Percentiles rank a stretch among this genome's conserved stretches.
These are phyloP conservation scores for Trichothecium sympodiale DNA, from an alignment of 2,329 filamentous ascomycete genomes.

Conservation along the genomic window DNA sequence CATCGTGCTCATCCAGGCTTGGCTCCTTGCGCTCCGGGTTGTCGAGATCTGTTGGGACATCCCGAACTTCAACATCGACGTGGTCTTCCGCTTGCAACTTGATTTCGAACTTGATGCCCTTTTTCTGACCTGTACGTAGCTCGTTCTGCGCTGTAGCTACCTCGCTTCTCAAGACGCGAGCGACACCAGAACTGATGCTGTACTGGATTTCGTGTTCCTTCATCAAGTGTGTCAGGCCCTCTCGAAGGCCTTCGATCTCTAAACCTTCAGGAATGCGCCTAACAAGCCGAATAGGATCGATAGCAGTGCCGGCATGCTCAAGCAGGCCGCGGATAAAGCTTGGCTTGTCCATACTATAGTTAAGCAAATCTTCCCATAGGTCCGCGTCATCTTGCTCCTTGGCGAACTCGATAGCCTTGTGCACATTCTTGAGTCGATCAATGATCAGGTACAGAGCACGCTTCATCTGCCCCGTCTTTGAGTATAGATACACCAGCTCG, in stretches of 20 bases:
- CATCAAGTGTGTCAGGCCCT: conserved; percentile 83
- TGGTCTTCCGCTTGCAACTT: conserved; percentile 31
- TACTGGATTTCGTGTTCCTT: conserved; percentile 93
- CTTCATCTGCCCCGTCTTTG: conserved; percentile 90
- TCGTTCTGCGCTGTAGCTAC: conserved; percentile 75
- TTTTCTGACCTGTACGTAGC: conserved; percentile 67
- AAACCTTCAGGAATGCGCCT: conserved; percentile 84
- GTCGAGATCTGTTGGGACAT: conserved; percentile 18
- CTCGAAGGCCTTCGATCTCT: conserved; percentile 80
- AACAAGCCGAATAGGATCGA: conserved; percentile 85
- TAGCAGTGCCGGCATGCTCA: conserved; percentile 86
- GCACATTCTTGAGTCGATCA: conserved; percentile 81
- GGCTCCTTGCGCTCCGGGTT: conserved; percentile 7
- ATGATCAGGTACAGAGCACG: conserved; percentile 87
- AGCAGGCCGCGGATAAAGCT: conserved; percentile 85
- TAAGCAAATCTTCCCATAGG: conserved; percentile 86
- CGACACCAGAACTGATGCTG: conserved; percentile 83
- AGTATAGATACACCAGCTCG: conserved; percentile 91
- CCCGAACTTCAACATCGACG: conserved; percentile 30
- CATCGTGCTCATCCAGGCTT: conserved; percentile 15
- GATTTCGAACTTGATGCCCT: conserved; percentile 83
- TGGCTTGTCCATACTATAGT: conserved; percentile 97
- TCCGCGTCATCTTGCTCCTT: conserved; percentile 88
- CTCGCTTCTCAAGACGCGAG: conserved; percentile 75
- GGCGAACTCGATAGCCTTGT: conserved; percentile 85